A percentile compares a stretch with the other conserved stretches of the same genome.
These are phyloP conservation scores for Halenospora varia DNA, from an alignment of 495 filamentous ascomycete genomes.

Conservation along the genomic window DNA sequence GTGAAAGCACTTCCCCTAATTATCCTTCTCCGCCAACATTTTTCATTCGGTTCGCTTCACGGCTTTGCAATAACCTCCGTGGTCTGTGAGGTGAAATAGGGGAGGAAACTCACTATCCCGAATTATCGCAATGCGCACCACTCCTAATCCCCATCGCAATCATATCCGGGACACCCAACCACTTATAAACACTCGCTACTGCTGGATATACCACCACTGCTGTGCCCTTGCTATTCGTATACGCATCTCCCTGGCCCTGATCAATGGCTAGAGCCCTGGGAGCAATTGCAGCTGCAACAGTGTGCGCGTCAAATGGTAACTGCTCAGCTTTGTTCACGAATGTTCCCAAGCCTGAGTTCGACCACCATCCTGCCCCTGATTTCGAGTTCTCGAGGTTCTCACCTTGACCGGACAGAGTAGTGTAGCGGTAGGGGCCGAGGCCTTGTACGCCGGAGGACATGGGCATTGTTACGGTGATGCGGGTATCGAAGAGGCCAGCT, in stretches of 20 bases:
- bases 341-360: slow-evolving; percentile 38
- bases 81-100: background rate
- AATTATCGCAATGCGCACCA: slow-evolving; percentile 44
- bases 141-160: slow-evolving; percentile 45
- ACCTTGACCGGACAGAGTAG: slow-evolving; percentile 46
- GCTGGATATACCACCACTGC: slow-evolving; percentile 46
- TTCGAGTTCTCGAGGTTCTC: slow-evolving; percentile 54
- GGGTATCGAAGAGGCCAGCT: slow-evolving; percentile 45
- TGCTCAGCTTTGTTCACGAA: slow-evolving; percentile 46
- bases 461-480: slow-evolving; percentile 52
- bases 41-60: slow-evolving; percentile 4
- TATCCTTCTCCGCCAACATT: too few species aligned
- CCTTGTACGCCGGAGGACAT: slow-evolving; percentile 52
- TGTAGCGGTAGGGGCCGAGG: slow-evolving; percentile 47
- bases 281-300: slow-evolving; percentile 49
- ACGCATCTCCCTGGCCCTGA: slow-evolving; percentile 44
- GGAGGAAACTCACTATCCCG: slow-evolving; percentile 10
- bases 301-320: slow-evolving; percentile 49
- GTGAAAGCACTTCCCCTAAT: too few species aligned
- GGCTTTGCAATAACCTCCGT: background rate
- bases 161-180: slow-evolving; percentile 42
- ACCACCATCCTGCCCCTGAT: slow-evolving; percentile 50
- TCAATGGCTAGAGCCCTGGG: slow-evolving; percentile 48
- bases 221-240: slow-evolving; percentile 48
- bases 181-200: slow-evolving; percentile 48